Conservation (phyloP, 345 rosid species). For the Bruguiera parviflora region DNA sequence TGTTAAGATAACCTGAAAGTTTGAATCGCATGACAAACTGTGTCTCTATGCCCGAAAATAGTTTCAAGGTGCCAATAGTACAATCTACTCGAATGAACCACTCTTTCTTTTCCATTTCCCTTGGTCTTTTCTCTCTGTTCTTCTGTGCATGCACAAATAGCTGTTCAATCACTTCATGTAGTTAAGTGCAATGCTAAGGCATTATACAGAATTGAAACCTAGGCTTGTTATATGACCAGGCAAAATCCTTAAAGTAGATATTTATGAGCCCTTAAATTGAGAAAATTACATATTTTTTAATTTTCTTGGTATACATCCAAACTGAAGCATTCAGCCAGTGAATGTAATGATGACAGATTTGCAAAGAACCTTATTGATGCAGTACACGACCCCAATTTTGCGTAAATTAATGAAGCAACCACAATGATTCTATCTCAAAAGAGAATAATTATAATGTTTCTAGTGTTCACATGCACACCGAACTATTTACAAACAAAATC, state of each 20-base stretch:
- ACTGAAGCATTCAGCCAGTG: too few relatives aligned
- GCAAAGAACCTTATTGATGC: too few relatives aligned
- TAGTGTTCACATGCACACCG: background rate
- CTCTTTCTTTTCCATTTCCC: background rate
- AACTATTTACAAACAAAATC: background rate
- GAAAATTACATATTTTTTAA: too few relatives aligned
- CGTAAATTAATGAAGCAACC: background rate
- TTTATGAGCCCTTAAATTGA: too few relatives aligned
- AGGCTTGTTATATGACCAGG: background rate
- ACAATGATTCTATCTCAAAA: background rate
- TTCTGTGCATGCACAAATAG: background rate
- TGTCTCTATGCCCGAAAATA: background rate
- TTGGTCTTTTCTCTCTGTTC: background rate
- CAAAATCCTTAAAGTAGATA: too few relatives aligned
- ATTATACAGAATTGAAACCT: background rate
- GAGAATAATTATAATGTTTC: background rate
- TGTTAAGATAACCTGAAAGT: constrained; percentile 65
- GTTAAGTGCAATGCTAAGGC: background rate
- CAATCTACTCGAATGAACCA: background rate
- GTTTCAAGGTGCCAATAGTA: background rate
- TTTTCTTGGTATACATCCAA: background rate
- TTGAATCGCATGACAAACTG: background rate
- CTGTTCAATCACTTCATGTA: too few relatives aligned
- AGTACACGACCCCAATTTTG: too few relatives aligned
- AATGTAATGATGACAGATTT: too few relatives aligned